These are phyloP conservation scores for Pseudozyma tsukubaensis DNA, from an alignment of 1,284 basidiomycete genomes.

Conservation along the genomic window DNA sequence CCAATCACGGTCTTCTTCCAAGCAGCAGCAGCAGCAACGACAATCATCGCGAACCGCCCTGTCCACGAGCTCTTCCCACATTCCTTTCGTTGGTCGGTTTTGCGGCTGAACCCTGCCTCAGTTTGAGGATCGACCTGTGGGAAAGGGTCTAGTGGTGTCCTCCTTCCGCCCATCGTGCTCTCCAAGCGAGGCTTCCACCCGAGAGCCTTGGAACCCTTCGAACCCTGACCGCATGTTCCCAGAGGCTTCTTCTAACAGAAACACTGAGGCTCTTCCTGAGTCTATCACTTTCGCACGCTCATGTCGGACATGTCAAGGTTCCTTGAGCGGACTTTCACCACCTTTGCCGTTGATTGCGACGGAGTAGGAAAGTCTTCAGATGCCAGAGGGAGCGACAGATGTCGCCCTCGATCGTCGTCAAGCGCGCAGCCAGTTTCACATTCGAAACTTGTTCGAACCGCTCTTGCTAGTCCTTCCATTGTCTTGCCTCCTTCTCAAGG, in stretches of 20 bases:
- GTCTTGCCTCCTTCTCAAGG: neutral
- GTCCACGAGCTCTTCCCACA: neutral
- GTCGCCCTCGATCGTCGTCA: slow-evolving; percentile 25
- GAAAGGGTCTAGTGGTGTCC: neutral
- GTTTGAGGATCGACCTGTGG: neutral
- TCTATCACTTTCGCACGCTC: slow-evolving; percentile 1
- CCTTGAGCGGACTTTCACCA: too few relatives aligned
- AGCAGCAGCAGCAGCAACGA: neutral
- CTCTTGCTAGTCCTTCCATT: neutral
- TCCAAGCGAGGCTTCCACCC: slow-evolving; percentile 8
- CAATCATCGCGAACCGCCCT: too few relatives aligned
- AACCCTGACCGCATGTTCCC: slow-evolving; percentile 4
- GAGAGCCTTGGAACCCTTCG: neutral
- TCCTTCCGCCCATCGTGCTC: slow-evolving; percentile 12
- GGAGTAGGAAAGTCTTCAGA: too few relatives aligned
- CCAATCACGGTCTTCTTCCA: slow-evolving; percentile 1
- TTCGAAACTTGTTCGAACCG: slow-evolving; percentile 11
- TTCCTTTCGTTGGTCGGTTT: neutral
- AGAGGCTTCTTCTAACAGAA: neutral
- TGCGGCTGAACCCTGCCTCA: neutral
- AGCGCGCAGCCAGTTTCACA: slow-evolving; percentile 13
- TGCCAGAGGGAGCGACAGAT: neutral
- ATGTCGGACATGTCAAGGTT: neutral
- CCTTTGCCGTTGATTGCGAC: too few relatives aligned
- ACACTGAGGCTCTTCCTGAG: neutral